Evolutionary conservation across 2,329 filamentous ascomycete species (phyloP).

Genomic region (Aspergillus thermomutatus): DNA sequence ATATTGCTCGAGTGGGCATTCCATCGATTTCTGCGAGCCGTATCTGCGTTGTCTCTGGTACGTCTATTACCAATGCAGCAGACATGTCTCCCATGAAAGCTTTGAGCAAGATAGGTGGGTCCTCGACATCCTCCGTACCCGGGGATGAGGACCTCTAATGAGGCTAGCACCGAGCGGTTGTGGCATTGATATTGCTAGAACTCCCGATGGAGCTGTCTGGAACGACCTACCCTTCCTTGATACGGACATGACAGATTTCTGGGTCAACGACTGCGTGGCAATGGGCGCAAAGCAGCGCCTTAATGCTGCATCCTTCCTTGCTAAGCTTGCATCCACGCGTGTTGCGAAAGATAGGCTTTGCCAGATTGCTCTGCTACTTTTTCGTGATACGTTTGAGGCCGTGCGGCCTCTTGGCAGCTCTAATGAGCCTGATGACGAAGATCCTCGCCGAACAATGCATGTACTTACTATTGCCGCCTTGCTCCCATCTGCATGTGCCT

Average conservation of each 20-base stretch:
- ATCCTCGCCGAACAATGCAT: slow-evolving; percentile 2
- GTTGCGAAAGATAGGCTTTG: slow-evolving; percentile 17
- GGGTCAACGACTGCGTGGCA: slow-evolving; percentile 10
- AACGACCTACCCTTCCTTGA: slow-evolving; percentile 23
- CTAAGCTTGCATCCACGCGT: slow-evolving; percentile 22
- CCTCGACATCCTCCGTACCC: slow-evolving; percentile 22
- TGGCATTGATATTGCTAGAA: slow-evolving; percentile 23
- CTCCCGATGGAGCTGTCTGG: slow-evolving; percentile 20
- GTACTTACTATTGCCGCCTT: slow-evolving; percentile 11
- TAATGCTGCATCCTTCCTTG: slow-evolving; percentile 20
- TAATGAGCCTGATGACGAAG: slow-evolving; percentile 16
- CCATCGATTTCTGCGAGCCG: not conserved
- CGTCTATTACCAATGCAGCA: slow-evolving; percentile 19
- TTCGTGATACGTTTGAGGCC: slow-evolving; percentile 17
- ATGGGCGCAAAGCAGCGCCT: slow-evolving; percentile 18
- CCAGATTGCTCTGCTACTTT: slow-evolving; percentile 18
- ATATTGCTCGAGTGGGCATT: not conserved
- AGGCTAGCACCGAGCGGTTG: slow-evolving; percentile 8
- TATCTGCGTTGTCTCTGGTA: slow-evolving; percentile 19
- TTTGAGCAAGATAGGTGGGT: slow-evolving; percentile 20
- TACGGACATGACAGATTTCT: slow-evolving; percentile 21
- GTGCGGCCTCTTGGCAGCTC: slow-evolving; percentile 9
- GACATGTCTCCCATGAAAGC: slow-evolving; percentile 11
- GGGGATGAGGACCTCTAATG: slow-evolving; percentile 8
- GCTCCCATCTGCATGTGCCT: slow-evolving; percentile 15